Percentiles rank a stretch among this genome's conserved stretches.
These are phyloP conservation scores for Ogataea nakhonphanomensis DNA, from an alignment of 805 yeast genomes.

Conservation along the genomic window DNA sequence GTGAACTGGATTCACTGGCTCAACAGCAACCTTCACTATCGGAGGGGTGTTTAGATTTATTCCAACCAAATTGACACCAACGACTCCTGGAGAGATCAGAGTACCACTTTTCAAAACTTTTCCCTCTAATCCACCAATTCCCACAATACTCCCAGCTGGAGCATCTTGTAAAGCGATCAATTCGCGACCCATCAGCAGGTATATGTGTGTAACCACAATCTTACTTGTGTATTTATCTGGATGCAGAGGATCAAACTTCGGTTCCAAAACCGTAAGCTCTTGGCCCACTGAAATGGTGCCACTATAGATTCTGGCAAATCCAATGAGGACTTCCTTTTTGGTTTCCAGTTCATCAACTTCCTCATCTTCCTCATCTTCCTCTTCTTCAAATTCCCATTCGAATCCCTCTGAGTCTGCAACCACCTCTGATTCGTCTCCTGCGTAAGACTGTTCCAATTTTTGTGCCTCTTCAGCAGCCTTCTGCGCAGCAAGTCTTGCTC, in stretches of 20 bases:
- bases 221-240: conserved; percentile 54
- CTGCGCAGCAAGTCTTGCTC: conserved; percentile 63
- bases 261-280: conserved; percentile 72
- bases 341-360: conserved; percentile 36
- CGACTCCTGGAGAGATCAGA: conserved; percentile 50
- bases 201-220: conserved; percentile 65
- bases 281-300: conserved; percentile 80
- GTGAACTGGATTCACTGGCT: conserved; percentile 83
- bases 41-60: conserved; percentile 78
- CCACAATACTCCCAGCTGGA: conserved; percentile 94
- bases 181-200: conserved; percentile 89
- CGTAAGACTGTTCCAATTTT: conserved; percentile 27
- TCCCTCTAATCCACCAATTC: conserved; percentile 86
- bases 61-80: conserved; percentile 76
- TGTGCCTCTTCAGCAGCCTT: conserved; percentile 57
- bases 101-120: conserved; percentile 86
- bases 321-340: conserved; percentile 67
- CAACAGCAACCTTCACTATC: conserved; percentile 92
- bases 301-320: conserved; percentile 84
- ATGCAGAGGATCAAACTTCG: conserved; percentile 72
- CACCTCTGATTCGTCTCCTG: conserved; percentile 19
- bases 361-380: conserved; percentile 41
- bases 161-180: conserved; percentile 71
- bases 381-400: conserved; percentile 48
- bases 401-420: conserved; percentile 14